Percentiles rank a stretch among this genome's conserved stretches.
These are phyloP conservation scores for Raffaelea arxii DNA, from an alignment of 2,329 filamentous ascomycete genomes.

Conservation along the genomic window DNA sequence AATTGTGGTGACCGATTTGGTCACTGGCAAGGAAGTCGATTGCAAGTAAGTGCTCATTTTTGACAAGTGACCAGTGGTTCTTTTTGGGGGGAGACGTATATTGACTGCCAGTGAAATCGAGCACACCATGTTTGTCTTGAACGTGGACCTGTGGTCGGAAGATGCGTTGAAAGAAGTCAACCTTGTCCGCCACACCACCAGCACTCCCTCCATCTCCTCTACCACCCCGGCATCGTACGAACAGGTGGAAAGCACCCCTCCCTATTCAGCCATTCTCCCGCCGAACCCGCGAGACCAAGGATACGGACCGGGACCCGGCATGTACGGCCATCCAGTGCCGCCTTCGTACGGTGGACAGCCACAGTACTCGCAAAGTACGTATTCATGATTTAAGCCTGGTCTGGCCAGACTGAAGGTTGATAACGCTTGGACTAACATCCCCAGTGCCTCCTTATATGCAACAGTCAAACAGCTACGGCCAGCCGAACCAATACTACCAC, in stretches of 20 bases:
- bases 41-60: constrained; percentile 52
- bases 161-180: constrained; percentile 56
- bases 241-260: constrained; percentile 30
- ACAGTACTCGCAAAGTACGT: constrained; percentile 14
- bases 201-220: constrained; percentile 68
- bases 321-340: constrained; percentile 15
- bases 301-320: constrained; percentile 15
- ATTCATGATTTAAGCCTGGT: not conserved
- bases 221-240: constrained; percentile 72
- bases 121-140: constrained; percentile 44
- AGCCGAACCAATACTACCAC: constrained; percentile 22
- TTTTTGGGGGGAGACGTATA: not conserved
- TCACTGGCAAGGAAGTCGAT: constrained; percentile 71
- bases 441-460: constrained; percentile 10
- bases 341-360: constrained; percentile 18
- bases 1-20: constrained; percentile 65
- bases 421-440: too few species aligned
- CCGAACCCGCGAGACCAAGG: constrained; percentile 25
- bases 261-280: constrained; percentile 25
- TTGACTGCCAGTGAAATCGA: constrained; percentile 44
- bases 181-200: constrained; percentile 53
- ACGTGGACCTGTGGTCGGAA: constrained; percentile 60
- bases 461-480: constrained; percentile 22
- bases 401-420: too few species aligned
- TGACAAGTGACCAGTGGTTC: constrained; percentile 3